Percentiles rank a stretch among this genome's conserved stretches.
Evolutionary conservation across 2,329 filamentous ascomycete species (phyloP).

Genomic region (Colletotrichum viniferum): DNA sequence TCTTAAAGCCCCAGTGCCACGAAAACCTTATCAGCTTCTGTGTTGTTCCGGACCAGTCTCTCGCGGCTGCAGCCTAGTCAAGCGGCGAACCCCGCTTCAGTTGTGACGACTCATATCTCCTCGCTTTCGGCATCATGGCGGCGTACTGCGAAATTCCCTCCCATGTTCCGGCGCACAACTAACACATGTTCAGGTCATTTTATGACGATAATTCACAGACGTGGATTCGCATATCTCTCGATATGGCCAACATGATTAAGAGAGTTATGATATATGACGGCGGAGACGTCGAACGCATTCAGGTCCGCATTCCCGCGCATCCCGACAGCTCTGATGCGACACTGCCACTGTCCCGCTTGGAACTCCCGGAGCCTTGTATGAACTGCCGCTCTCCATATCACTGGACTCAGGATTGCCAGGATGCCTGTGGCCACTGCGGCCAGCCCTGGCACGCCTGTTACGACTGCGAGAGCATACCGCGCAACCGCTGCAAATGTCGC

Average conservation of each 20-base stretch:
- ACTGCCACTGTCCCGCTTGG: not conserved
- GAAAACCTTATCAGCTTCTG: not conserved
- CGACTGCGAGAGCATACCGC: slow-evolving; percentile 32
- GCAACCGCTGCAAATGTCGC: slow-evolving; percentile 41
- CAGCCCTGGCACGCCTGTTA: slow-evolving; percentile 29
- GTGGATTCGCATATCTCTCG: not conserved
- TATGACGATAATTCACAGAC: not conserved
- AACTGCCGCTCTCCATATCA: slow-evolving; percentile 35
- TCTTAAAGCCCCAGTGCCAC: not conserved
- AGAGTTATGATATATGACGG: not conserved
- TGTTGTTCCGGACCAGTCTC: not conserved
- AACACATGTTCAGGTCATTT: not conserved
- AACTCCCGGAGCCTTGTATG: not conserved
- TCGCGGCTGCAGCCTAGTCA: not conserved
- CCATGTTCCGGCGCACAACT: not conserved
- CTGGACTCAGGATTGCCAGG: slow-evolving; percentile 26
- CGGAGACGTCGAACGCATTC: not conserved
- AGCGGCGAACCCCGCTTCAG: not conserved
- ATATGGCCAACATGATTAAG: not conserved
- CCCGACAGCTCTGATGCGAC: not conserved
- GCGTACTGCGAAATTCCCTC: not conserved
- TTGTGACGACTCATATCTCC: not conserved
- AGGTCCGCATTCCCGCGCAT: not conserved
- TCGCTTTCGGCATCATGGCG: not conserved
- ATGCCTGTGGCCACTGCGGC: slow-evolving; percentile 38